Conservation (phyloP, 202 grass and related monocot species). For the Panicum virgatum region DNA sequence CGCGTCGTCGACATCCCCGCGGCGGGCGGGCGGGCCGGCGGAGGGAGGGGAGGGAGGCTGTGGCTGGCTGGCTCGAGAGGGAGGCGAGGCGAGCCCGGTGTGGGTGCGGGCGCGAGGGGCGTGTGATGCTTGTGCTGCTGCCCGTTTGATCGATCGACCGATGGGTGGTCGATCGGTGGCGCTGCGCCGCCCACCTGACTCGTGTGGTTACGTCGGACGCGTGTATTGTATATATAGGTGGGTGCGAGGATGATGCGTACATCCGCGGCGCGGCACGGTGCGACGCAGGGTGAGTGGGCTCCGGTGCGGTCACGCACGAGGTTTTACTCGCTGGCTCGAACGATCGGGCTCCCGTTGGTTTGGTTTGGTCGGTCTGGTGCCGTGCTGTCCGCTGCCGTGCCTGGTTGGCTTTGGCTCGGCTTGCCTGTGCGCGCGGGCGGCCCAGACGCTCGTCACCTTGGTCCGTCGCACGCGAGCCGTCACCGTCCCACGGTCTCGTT, state of each 20-base stretch:
- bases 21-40: neutral
- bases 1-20: conserved; percentile 18
- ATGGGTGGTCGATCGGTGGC: conserved; percentile 3
- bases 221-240: neutral
- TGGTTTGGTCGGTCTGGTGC: neutral
- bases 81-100: too few species aligned
- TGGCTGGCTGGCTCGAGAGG: conserved; percentile 10
- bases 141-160: neutral
- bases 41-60: neutral
- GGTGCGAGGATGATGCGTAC: neutral
- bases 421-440: neutral
- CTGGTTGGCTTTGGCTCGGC: neutral
- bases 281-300: neutral
- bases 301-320: neutral
- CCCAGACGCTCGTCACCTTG: neutral
- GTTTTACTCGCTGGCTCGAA: neutral
- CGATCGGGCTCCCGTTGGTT: neutral
- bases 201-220: conserved; percentile 9
- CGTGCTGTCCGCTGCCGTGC: neutral
- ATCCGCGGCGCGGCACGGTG: neutral
- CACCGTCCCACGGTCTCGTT: neutral
- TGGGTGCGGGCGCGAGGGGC: conserved; percentile 13
- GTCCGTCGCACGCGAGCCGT: neutral
- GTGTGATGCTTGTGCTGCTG: conserved; percentile 11
- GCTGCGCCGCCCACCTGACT: neutral